Evolutionary conservation across 1,139 yeast genomes (phyloP), one percentile per base, ranked within the genome.

Genomic region (Blastobotrys persicus): DNA sequence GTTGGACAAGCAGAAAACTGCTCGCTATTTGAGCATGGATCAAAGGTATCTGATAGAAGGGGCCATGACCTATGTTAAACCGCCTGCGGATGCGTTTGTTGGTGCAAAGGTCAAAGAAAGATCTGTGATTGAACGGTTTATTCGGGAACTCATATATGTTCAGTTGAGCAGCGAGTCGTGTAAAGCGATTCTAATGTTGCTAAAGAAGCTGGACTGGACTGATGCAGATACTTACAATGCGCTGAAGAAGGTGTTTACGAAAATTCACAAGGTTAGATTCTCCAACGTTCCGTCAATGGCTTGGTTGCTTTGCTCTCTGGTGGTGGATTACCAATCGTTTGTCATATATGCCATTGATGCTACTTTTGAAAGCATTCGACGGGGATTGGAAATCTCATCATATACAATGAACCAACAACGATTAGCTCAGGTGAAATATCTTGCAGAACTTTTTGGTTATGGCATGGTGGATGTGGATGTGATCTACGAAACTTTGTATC

Each of bases 351-450:
- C 82, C 1, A 69, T 87, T 44, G 97, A 91, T 62, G 70, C 78
- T n/a, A 55, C 85, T 1, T 56, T 85, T 16, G 96, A 89, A 59
- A 73, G 75, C 31, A 75, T 86, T 13, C 72, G 77, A 7, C 64
- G 81, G 26, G 95, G 91, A 0, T 67, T 88, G 53, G 96, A 89
- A 60, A 58, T 73, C 5, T 80, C 83, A 57, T 81, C 80, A 56
- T 84, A 78, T 61, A 72, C 81, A 46, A 66, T 71, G 46, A 85
- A 83, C 58, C 77, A 89, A 63, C 69, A 70, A 26, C 70, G 95
- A 55, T 68, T 87, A 54, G 75, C 95, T 0, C 80, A 82, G 50
- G 76, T 80, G 7, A 77, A 72, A 57, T 83, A 81, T 57, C 59
- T 91, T 14, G 78, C 82, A 0, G 88, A 81, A 49, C 60, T 88